These are phyloP conservation scores for Zygnema circumcarinatum DNA, from an alignment of 139 green algal genomes.

Conservation along the genomic window DNA sequence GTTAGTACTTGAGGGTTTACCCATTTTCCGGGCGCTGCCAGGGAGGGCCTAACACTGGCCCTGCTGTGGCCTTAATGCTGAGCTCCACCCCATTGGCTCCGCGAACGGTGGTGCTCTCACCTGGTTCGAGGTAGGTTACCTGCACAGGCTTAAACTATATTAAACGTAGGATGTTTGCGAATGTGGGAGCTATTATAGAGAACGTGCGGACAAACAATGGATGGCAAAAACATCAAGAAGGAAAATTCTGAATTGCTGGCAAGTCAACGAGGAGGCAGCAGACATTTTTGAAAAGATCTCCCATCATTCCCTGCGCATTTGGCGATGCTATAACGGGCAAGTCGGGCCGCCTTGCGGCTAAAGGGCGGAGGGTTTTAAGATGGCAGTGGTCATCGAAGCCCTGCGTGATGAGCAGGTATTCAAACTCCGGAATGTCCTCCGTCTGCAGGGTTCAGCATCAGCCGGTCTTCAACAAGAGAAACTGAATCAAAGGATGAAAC, in stretches of 20 bases:
- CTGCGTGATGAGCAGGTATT: slow-evolving; percentile 57
- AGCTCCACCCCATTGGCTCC: not conserved
- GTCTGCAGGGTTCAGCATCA: no score
- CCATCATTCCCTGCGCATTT: slow-evolving; percentile 26
- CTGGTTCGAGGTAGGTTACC: slow-evolving; percentile 38
- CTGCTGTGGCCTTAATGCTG: slow-evolving; percentile 31
- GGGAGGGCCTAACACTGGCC: slow-evolving; percentile 47
- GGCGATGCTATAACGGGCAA: slow-evolving; percentile 44
- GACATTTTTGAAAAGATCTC: slow-evolving; percentile 49
- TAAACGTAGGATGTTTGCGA: not conserved
- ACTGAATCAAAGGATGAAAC: no score
- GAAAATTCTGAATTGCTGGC: no score
- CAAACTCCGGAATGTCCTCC: slow-evolving; percentile 27
- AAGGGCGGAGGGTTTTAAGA: slow-evolving; percentile 26
- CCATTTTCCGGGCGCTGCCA: slow-evolving; percentile 58
- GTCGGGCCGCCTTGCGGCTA: slow-evolving; percentile 20
- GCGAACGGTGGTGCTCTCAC: not conserved
- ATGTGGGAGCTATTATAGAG: not conserved
- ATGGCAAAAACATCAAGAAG: no score
- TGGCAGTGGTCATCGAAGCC: slow-evolving; percentile 55
- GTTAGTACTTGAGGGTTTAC: slow-evolving; percentile 6
- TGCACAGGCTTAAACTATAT: not conserved
- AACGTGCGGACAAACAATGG: no score
- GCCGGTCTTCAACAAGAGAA: no score
- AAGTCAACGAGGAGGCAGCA: no score